These are phyloP conservation scores for Leccinum obscurum DNA, from an alignment of 768 basidiomycete species.

Conservation along the genomic window DNA sequence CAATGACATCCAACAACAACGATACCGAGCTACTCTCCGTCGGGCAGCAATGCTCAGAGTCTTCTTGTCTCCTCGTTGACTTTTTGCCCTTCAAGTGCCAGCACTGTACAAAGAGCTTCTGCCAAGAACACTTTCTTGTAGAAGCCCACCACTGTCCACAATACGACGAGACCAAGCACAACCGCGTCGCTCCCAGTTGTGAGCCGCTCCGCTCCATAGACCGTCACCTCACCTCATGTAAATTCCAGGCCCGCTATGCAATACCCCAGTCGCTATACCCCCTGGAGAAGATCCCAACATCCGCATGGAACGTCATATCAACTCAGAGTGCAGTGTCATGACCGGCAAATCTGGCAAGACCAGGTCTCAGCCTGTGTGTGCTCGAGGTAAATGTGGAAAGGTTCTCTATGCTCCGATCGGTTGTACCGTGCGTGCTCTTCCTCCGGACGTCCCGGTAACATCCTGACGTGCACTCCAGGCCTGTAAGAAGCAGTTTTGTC, in stretches of 20 bases:
- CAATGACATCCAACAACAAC: constrained; percentile 19
- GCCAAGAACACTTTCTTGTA: constrained; percentile 78
- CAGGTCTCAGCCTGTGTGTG: constrained; percentile 57
- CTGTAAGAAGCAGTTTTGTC: constrained; percentile 73
- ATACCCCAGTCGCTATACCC: constrained; percentile 70
- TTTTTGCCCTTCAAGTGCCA: constrained; percentile 88
- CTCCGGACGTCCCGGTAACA: neutral
- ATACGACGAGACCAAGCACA: constrained; percentile 68
- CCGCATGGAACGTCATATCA: constrained; percentile 77
- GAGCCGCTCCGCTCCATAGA: constrained; percentile 27
- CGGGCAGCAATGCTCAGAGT: constrained; percentile 70
- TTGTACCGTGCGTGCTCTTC: constrained; percentile 59
- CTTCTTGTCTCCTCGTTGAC: constrained; percentile 71
- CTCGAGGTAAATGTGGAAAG: constrained; percentile 65
- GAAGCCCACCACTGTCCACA: constrained; percentile 64
- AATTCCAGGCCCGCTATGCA: constrained; percentile 69
- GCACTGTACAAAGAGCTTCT: constrained; percentile 70
- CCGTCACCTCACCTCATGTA: neutral
- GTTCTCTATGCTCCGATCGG: constrained; percentile 70
- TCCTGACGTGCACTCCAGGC: constrained; percentile 42
- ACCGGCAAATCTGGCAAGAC: constrained; percentile 56
- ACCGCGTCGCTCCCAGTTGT: constrained; percentile 80
- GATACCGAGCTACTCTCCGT: constrained; percentile 62
- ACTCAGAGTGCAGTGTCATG: constrained; percentile 63
- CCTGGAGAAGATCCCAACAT: constrained; percentile 78